A percentile compares a stretch with the other conserved stretches of the same genome.
Conservation (phyloP, 2,329 filamentous ascomycete genomes). For the Cladosporium velox region DNA sequence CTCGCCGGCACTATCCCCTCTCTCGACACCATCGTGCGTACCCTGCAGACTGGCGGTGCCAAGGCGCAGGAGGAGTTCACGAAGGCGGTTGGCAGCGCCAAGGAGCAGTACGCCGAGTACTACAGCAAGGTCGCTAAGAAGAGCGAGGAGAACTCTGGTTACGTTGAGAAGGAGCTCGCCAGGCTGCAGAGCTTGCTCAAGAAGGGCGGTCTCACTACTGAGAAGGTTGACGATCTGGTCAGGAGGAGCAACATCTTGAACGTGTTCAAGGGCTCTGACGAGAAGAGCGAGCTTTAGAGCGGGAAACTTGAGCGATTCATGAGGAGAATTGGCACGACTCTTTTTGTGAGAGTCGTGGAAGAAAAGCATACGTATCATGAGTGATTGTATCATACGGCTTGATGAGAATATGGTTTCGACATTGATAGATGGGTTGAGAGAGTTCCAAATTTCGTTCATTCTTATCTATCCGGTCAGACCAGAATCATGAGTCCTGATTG, state of each 20-base stretch:
- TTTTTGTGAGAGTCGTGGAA: neutral
- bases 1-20: conserved; percentile 79
- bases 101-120: conserved; percentile 87
- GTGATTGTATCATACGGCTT: conserved; percentile 2
- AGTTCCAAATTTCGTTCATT: neutral
- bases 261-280: conserved; percentile 63
- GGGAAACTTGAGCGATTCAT: neutral
- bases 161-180: conserved; percentile 80
- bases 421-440: neutral
- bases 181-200: conserved; percentile 76
- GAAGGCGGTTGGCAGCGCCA: conserved; percentile 67
- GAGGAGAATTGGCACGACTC: neutral
- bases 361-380: conserved; percentile 4
- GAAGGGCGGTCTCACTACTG: conserved; percentile 81
- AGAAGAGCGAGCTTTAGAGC: conserved; percentile 39
- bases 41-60: conserved; percentile 65
- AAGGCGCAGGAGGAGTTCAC: conserved; percentile 71
- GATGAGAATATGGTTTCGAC: neutral
- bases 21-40: conserved; percentile 74
- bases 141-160: conserved; percentile 73
- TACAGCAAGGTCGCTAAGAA: conserved; percentile 91
- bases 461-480: neutral
- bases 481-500: neutral
- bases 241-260: conserved; percentile 85
- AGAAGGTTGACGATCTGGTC: conserved; percentile 86